Base-by-base conservation (phyloP, 2,329 filamentous ascomycete genomes). In the Ophiocordyceps camponoti-saundersi region DNA sequence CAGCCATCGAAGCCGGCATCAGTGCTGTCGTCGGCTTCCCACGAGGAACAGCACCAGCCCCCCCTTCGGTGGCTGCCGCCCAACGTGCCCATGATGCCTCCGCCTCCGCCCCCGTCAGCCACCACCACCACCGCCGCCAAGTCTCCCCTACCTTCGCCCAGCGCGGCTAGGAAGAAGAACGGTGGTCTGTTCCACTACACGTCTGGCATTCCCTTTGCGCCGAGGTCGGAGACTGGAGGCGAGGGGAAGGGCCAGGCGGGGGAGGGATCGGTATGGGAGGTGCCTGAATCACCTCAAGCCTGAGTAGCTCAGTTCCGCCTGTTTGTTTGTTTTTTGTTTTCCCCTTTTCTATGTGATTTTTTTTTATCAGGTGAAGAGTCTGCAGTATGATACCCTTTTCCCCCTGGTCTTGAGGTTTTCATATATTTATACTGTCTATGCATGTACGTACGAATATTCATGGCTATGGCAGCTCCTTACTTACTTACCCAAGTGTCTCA, bases 51-150 rank as follows among this genome's bases (percentile, higher is more conserved):
- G 5, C 58, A 29, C 7, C 36, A 18, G 32, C 32, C 32, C 13
- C 32, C 16, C 16, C 13, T 76, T 46, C 66, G 65, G 46, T 77
- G 73, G 73, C 60, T 75, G 22, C 69, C 71, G 15, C 70, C 72
- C 4, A 73, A 72, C 48, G 61, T 58, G 6, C 51, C 59, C 0
- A 62, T 61, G n/a, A 60, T 63, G 4, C 56, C 61, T 11, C 32
- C 32, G 32, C 32, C n/a, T 11, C 32, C 32, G 26, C 26, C 26
- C 11, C 26, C 26, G 26, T 29, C 26, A 29, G 26, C 7, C 26
- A 29, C 26, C 26, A 29, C 26, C 3, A 29, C 26, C 4, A 29
- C 26, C 4, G 8, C 5, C 44, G 56, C 60, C 8, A 56, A 55
- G 42, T 59, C 62, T 8, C 60, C 65, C 15, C 54, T 50, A 2